A percentile compares a stretch with the other conserved stretches of the same genome.
These are phyloP conservation scores for Pythium sukuiense DNA, from an alignment of 352 stramenopile species.

Conservation along the genomic window DNA sequence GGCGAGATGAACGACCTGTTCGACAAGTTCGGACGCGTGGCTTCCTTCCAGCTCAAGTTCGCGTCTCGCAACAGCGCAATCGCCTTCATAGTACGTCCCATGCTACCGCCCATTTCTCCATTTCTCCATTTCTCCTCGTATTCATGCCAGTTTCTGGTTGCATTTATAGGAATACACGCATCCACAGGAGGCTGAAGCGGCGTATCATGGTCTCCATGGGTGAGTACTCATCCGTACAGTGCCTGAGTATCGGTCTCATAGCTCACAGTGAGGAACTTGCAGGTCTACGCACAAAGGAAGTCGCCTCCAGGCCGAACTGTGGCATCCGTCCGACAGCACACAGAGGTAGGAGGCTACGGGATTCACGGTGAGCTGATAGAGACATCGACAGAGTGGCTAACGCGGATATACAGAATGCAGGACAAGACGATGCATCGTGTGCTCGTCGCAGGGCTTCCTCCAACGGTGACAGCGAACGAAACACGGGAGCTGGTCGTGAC, in stretches of 20 bases:
- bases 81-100: conserved; percentile 55
- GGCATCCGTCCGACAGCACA: background rate
- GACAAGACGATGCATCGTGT: conserved; percentile 58
- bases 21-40: conserved; percentile 46
- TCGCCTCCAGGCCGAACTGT: conserved; percentile 36
- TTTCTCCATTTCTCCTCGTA: no score
- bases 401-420: conserved; percentile 24
- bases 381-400: background rate
- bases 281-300: conserved; percentile 27
- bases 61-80: conserved; percentile 44
- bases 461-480: conserved; percentile 54
- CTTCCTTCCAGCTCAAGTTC: conserved; percentile 55
- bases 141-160: no score
- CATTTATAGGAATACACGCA: conserved; percentile 53
- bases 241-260: no score
- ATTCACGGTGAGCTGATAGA: background rate
- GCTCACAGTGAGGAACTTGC: background rate
- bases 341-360: background rate
- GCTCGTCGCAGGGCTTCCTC: conserved; percentile 42
- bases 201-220: conserved; percentile 61
- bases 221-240: conserved; percentile 10
- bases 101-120: no score
- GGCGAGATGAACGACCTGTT: conserved; percentile 59
- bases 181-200: conserved; percentile 51
- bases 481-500: conserved; percentile 66